These are phyloP conservation scores for Serendipita vermifera DNA, from an alignment of 768 basidiomycete species.

Conservation along the genomic window DNA sequence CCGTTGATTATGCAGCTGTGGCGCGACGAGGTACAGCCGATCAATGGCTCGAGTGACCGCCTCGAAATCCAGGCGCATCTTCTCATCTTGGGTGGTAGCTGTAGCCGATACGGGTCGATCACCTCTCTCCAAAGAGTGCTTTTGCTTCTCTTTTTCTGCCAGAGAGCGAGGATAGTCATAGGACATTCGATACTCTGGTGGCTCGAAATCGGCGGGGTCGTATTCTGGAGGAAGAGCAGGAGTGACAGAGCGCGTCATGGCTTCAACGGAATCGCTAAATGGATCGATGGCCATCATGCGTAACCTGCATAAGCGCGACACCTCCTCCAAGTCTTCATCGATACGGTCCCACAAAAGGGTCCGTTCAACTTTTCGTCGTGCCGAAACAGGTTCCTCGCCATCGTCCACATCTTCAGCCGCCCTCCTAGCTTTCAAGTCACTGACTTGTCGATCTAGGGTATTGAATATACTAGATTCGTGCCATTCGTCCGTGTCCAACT, in stretches of 20 bases:
- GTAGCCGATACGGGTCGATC: conserved; percentile 12
- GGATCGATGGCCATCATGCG: conserved; percentile 30
- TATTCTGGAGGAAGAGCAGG: conserved; percentile 40
- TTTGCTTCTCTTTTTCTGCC: conserved; percentile 13
- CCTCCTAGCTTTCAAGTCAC: conserved; percentile 49
- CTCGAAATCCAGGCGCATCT: conserved; percentile 78
- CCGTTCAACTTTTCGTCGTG: conserved; percentile 36
- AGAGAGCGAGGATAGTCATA: conserved; percentile 1
- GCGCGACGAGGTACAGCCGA: conserved; percentile 69
- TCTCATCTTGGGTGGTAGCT: conserved; percentile 39
- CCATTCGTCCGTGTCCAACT: conserved; percentile 21
- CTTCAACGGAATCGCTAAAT: conserved; percentile 24
- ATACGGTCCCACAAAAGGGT: conserved; percentile 63
- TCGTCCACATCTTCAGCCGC: conserved; percentile 28
- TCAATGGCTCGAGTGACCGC: conserved; percentile 80
- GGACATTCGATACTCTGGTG: conserved; percentile 5
- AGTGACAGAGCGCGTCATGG: conserved; percentile 9
- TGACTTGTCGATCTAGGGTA: conserved; percentile 53
- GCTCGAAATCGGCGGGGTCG: conserved; percentile 24
- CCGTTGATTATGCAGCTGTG: conserved; percentile 83
- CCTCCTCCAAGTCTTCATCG: conserved; percentile 57
- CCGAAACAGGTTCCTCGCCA: conserved; percentile 32
- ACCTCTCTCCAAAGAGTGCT: background rate
- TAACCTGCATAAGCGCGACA: conserved; percentile 53
- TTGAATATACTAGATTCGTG: conserved; percentile 36